Evolutionary conservation across 305 asterid species (phyloP), one percentile per base, ranked within the genome.

Genomic region (Fraxinus platypoda): DNA sequence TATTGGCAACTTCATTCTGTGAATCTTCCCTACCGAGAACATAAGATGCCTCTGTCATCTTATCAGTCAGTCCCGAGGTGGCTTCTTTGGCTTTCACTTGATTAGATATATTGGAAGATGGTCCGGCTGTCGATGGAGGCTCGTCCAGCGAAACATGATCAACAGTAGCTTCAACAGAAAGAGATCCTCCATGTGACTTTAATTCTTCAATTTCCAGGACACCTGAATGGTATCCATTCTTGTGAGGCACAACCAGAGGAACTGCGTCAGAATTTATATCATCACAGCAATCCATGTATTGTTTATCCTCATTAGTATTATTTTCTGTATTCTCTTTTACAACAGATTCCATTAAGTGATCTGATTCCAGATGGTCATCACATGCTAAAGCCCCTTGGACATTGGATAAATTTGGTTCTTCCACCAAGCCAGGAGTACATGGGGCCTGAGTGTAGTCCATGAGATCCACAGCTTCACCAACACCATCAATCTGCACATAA

Each of bases 371-470:
- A 83, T 87, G 97, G 77, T 96, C 98, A 84, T 94, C 98, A 76
- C 93, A 91, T 13, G 97, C 98, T 17, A 97, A 96, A 81, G 88
- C 95, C 82, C 90, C 97, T 90, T 93, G 89, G 82, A 87, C 83
- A 84, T 91, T 95, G 79, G 96, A 90, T 82, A 95, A 75, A 78
- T 93, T 93, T 41, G 98, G 93, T 83, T 91, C 97, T 82, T 97
- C 98, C 76, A 71, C 90, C 87, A 97, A 85, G 74, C 98, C 94
- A 80, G 99, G 99, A 83, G 98, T 97, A 82, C 91, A 82, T 71
- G 99, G 99, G 85, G 97, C 99, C 80, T 95, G 96, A 83, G 94
- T 95, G 80, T 90, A 90, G 79, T 94, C 98, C 95, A 93, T 85
- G 64, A 87, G 81, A 84, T 91, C 92, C 66, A 77, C 88, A 71